Percentiles rank a stretch among this genome's conserved stretches.
These are phyloP conservation scores for Xenoacremonium recifei DNA, from an alignment of 2,329 filamentous ascomycete species.

Conservation along the genomic window DNA sequence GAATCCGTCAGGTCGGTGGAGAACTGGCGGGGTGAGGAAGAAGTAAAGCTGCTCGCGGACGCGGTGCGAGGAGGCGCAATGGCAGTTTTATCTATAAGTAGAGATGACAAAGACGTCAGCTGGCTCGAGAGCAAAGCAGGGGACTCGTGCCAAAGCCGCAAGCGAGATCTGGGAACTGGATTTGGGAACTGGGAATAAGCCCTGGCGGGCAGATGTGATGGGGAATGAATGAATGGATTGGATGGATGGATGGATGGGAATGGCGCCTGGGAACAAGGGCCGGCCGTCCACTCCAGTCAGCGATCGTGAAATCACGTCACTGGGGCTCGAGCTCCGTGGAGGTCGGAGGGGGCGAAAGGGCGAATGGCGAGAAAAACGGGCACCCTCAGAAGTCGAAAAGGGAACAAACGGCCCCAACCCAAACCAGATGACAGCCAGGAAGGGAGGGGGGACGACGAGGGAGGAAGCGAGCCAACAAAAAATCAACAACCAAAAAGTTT, in stretches of 20 bases:
- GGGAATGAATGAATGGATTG: too few species aligned
- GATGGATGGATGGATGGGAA: too few species aligned
- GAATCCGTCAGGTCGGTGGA: slow-evolving; percentile 50
- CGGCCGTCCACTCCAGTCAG: too few species aligned
- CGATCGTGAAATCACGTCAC: background rate
- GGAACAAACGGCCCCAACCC: too few species aligned
- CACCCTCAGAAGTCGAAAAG: too few species aligned
- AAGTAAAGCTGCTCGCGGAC: slow-evolving; percentile 22
- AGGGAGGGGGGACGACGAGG: too few species aligned
- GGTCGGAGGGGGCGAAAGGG: background rate
- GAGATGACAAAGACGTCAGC: slow-evolving; percentile 20
- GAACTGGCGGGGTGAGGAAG: slow-evolving; percentile 44
- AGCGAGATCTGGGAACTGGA: background rate
- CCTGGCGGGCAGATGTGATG: background rate
- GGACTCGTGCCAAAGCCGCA: slow-evolving; percentile 11
- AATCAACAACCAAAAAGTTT: slow-evolving; percentile 7
- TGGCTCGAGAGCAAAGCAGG: slow-evolving; percentile 17
- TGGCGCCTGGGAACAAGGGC: too few species aligned
- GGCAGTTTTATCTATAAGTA: slow-evolving; percentile 24
- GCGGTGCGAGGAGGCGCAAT: slow-evolving; percentile 17
- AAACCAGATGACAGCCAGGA: too few species aligned
- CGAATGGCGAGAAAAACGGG: background rate
- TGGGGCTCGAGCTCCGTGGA: background rate
- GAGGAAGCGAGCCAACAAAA: slow-evolving; percentile 9
- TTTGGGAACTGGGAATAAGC: background rate